These are phyloP conservation scores for Inga oerstediana DNA, from an alignment of 306 rosid species.

Conservation along the genomic window DNA sequence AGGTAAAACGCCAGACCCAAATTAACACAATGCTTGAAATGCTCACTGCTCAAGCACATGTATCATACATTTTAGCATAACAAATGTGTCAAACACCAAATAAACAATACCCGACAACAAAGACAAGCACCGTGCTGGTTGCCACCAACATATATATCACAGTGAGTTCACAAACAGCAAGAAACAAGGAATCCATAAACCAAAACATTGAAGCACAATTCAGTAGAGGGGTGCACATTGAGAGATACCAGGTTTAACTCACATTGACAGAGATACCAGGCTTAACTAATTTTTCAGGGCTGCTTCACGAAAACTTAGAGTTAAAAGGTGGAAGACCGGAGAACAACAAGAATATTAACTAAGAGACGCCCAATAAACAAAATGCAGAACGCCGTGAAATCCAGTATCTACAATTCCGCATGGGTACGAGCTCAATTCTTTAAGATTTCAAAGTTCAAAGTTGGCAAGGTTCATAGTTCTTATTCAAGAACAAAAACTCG, in stretches of 20 bases:
- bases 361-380: background rate
- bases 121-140: background rate
- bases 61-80: background rate
- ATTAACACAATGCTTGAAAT: slow-evolving; percentile 1
- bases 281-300: no score
- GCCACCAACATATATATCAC: background rate
- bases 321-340: background rate
- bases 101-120: background rate
- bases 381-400: background rate
- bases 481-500: background rate
- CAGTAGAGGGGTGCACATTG: slow-evolving; percentile 5
- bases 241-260: background rate
- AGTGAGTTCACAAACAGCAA: background rate
- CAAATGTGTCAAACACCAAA: background rate
- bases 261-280: background rate
- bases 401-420: background rate
- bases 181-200: background rate
- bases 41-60: background rate
- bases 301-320: background rate
- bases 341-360: background rate
- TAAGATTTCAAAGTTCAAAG: background rate
- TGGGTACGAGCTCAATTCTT: background rate
- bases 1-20: background rate
- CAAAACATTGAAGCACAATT: background rate
- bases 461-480: background rate